Evolutionary conservation across 257 asterid genomes (phyloP), one percentile per base, ranked within the genome.

Genomic region (Primulina eburnea): DNA sequence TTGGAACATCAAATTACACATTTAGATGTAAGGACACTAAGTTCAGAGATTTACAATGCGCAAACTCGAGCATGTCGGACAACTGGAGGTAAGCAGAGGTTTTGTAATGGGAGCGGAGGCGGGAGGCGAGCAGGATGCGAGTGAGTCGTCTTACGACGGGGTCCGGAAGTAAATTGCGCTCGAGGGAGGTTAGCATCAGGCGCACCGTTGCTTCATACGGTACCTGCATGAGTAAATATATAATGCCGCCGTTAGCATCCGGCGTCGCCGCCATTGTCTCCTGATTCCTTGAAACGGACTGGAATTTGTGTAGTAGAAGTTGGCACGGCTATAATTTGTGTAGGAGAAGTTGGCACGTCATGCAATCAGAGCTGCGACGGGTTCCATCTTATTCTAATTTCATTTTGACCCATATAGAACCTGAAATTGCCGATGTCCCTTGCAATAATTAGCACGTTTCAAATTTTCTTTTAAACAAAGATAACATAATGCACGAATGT

Each of bases 161-260:
- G 79, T 92, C 98, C 0, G 98, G 98, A 58, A 92, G 80, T 76
- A 92, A 73, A 64, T 92, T 90, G 50, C 93, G 90, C 80, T 92
- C 95, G 61, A 88, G 85, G 10, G 89, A 87, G 33, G 86, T 81
- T 50, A 90, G 83, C 96, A 87, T 85, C 60, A 92, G 67, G 35
- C 87, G 85, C n/a, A 90, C 96, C 5, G 87, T 81, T 1, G 87
- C 89, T 30, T 73, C 85, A 78, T 90, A 90, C 0, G 96, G 97
- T n/a, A 75, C 75, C 73, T 76, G 84, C 71, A 79, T 75, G 0
- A 90, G 72, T 0, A 83, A 59, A 5, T 79, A 85, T 80, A 86
- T 77, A 6, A 76, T 55, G 38, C 83, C 78, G 72, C 77, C 78
- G 4, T 55, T 57, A 17, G 18, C 32, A 73, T 73, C 73, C 56